Evolutionary conservation across 768 basidiomycete species (phyloP), one percentile per base, ranked within the genome.

Genomic region (Nevesoporus exiguus): DNA sequence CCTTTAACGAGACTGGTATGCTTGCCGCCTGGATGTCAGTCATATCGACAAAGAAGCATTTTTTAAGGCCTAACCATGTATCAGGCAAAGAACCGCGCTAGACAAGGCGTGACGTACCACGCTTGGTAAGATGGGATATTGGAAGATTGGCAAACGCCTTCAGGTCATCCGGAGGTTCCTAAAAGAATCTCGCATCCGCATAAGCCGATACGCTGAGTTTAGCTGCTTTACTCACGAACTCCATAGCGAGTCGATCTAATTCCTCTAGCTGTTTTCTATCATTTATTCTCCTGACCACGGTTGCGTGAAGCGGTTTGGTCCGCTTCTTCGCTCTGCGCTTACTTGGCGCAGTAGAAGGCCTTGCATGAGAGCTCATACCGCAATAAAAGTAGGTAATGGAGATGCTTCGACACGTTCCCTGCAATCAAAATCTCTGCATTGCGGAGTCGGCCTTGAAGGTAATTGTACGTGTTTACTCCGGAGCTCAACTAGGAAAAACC

Each of bases 21-120:
- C 84, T 79, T 15, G 79, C 74, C 6, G 77, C 70, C 63, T 88
- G 86, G 43, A 88, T 86, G 52, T 93, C 88, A 0, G 95, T 97
- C 81, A 93, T 93, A 21, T 88, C 77, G 40, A 86, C 78, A 63
- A 94, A 97, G 65, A 84, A 93, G 0, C 86, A 83, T 56, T 90
- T 89, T 74, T 90, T 92, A 33, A 98, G 76, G 15, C 94, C 94
- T 92, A 52, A 1, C 13, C 21, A 17, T 47, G 49, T 19, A 59
- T 47, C 25, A 36, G 53, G 47, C 3, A 33, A 11, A 44, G 66
- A 49, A n/a, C 22, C 22, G 40, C 17, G 22, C 5, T 3, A 15
- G 21, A 50, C 31, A 29, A 7, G 25, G 37, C 14, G 11, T 48
- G 8, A 29, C 59, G 52, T 55, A 83, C 90, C 92, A 71, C 81